Base-by-base conservation (phyloP, 352 stramenopile species). In the Phytopythium ostracodes region DNA sequence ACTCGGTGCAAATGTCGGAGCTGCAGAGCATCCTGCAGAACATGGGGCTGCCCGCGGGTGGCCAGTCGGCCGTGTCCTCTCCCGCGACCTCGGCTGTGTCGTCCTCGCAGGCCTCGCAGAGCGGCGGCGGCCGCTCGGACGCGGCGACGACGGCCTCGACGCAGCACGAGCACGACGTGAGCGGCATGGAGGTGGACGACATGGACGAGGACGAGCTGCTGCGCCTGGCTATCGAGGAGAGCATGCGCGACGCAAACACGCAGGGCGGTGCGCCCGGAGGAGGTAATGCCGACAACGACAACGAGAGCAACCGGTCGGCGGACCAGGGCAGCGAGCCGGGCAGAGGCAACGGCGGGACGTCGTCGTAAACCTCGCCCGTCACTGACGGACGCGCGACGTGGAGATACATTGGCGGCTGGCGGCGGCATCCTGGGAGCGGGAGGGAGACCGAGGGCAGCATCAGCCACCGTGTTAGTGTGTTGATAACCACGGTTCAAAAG, bases 1-100 rank as follows among this genome's bases (percentile, higher is more conserved):
- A 78, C 44, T 73, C 82, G 22, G 85, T 94, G 54, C 86, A 96
- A 57, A 92, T 94, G 76, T 86, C 87, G 55, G 84, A 96, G 60
- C 64, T 96, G 59, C 87, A 94, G 64, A 92, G 88, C 61, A 96
- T 96, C 44, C 60, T 96, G 56, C 87, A 96, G 64, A 91, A 93
- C 69, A 93, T 96, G 87, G 87, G 87, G 2, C 72, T 96, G 27
- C 87, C 87, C 8, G 73, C 84, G 17, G 73, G 73, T n/a, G 59
- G 64, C 12, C 79, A 90, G 59, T 89, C 80, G 59, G 72, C 74
- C 24, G 81, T 79, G 56, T 87, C 81, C n/a, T 92, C 85, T 15
- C 81, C 85, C 15, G 77, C 84, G 17, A 81, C 83, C 29, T 91
- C 85, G 24, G 81, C 85, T 7, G 81, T 89, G 38, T 90, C 81